These are phyloP conservation scores for Berkeleyomyces basicola DNA, from an alignment of 2,329 filamentous ascomycete species.

Conservation along the genomic window DNA sequence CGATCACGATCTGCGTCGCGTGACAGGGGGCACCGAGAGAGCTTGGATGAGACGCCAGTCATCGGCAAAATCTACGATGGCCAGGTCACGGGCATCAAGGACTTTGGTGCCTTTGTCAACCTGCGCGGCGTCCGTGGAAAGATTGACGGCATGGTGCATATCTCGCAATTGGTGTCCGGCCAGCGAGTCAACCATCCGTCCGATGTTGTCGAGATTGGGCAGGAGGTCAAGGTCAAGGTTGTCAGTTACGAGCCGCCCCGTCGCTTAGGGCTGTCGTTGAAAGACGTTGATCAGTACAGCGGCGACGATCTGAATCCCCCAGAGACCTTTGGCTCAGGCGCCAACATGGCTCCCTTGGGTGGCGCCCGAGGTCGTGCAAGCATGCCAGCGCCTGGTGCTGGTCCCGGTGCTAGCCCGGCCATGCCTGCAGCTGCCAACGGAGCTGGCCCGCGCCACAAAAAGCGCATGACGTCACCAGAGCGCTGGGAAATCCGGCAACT, in stretches of 20 bases:
- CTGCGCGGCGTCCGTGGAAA: conserved; percentile 74
- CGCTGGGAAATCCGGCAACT: conserved; percentile 95
- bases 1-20: conserved; percentile 24
- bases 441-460: conserved; percentile 47
- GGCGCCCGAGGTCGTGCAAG: conserved; percentile 31
- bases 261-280: conserved; percentile 84
- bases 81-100: conserved; percentile 78
- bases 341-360: conserved; percentile 72
- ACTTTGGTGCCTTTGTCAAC: conserved; percentile 92
- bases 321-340: conserved; percentile 65
- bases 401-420: conserved; percentile 20
- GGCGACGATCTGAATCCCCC: conserved; percentile 72
- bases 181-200: conserved; percentile 82
- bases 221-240: conserved; percentile 85
- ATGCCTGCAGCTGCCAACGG: conserved; percentile 16
- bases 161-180: conserved; percentile 74
- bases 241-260: conserved; percentile 60
- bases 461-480: conserved; percentile 91
- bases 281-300: conserved; percentile 82
- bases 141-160: conserved; percentile 83
- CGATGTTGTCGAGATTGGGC: conserved; percentile 64
- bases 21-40: background rate
- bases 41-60: conserved; percentile 67
- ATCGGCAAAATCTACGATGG: conserved; percentile 82
- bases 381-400: conserved; percentile 20